Evolutionary conservation across 2,329 filamentous ascomycete genomes (phyloP), one percentile per base, ranked within the genome.

Genomic region (Colletotrichum liriopes): DNA sequence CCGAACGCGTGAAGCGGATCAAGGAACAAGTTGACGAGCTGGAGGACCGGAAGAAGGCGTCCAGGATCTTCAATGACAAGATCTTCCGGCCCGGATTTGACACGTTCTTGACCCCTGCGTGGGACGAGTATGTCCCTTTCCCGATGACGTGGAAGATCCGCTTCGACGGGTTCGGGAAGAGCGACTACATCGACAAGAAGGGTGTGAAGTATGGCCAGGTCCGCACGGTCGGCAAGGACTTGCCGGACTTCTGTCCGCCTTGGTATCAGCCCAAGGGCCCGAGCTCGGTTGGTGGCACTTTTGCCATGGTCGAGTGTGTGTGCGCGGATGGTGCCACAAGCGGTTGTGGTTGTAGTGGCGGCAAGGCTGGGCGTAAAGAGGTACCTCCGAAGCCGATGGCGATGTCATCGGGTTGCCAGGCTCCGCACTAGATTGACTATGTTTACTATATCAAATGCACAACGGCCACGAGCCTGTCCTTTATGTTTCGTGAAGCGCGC

Each of bases 131-230:
- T 18, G 49, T 52, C 14, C 49, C 49, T 29, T 29, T 52, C 49
- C 43, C 49, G 23, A 52, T 52, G 49, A 52, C 49, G 23, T 52
- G 49, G 49, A 52, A 52, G 26, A 52, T 52, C 23, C 49, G 49
- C 49, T 52, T 52, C 14, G 49, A 52, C 6, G 49, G 26, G 5
- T 52, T 52, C 49, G 49, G 49, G 23, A 18, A 52, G 26, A 52
- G 49, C 49, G 26, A 52, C 26, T 52, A 52, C 49, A 9, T 18
- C 23, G 26, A 29, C 49, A 26, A 51, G 47, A 8, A 29, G 47
- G n/a, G 47, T 29, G 12, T 6, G 3, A 51, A 51, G 23, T 51
- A 52, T 52, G 49, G 49, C 14, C 23, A 8, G 49, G 5, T 52
- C 49, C 23, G 49, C 49, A 52, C 49, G 5, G 49, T 18, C 23